Evolutionary conservation across 768 basidiomycete species (phyloP).

Genomic region (Hygrophorus russula): DNA sequence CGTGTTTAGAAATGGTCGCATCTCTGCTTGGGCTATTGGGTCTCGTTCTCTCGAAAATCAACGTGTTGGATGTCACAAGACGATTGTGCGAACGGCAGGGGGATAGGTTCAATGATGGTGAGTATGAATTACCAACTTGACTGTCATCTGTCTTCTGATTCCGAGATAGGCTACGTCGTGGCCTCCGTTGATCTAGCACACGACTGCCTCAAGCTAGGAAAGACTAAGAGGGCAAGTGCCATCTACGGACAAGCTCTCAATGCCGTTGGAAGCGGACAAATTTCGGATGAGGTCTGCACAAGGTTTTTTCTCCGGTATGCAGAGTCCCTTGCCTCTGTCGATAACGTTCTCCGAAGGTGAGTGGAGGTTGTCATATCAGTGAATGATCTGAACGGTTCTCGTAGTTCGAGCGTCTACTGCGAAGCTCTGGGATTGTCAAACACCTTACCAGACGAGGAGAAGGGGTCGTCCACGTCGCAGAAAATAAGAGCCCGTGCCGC

Average conservation of each 20-base stretch:
- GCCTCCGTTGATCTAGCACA: conserved; percentile 64
- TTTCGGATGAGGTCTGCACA: conserved; percentile 41
- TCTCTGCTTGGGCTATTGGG: conserved; percentile 63
- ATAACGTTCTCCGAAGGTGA: conserved; percentile 52
- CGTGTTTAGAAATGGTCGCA: conserved; percentile 36
- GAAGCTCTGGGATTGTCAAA: conserved; percentile 45
- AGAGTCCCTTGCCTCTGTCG: conserved; percentile 48
- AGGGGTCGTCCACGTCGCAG: conserved; percentile 35
- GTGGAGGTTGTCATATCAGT: neutral
- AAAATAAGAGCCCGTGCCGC: conserved; percentile 50
- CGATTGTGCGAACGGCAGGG: conserved; percentile 42
- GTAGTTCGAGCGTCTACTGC: conserved; percentile 42
- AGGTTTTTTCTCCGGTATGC: conserved; percentile 56
- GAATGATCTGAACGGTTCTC: conserved; percentile 1
- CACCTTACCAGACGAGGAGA: conserved; percentile 30
- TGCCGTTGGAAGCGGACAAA: conserved; percentile 28
- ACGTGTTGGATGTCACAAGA: conserved; percentile 52
- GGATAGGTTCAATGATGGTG: conserved; percentile 37
- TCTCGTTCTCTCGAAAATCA: conserved; percentile 53
- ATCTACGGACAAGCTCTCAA: conserved; percentile 53
- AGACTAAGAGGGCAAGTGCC: conserved; percentile 47
- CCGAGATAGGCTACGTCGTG: conserved; percentile 41
- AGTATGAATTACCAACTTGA: conserved; percentile 19
- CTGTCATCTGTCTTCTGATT: neutral
- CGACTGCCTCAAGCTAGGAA: conserved; percentile 75